Percentiles rank a stretch among this genome's conserved stretches.
Evolutionary conservation across 2,329 filamentous ascomycete species (phyloP).

Genomic region (Piedraia hortae): DNA sequence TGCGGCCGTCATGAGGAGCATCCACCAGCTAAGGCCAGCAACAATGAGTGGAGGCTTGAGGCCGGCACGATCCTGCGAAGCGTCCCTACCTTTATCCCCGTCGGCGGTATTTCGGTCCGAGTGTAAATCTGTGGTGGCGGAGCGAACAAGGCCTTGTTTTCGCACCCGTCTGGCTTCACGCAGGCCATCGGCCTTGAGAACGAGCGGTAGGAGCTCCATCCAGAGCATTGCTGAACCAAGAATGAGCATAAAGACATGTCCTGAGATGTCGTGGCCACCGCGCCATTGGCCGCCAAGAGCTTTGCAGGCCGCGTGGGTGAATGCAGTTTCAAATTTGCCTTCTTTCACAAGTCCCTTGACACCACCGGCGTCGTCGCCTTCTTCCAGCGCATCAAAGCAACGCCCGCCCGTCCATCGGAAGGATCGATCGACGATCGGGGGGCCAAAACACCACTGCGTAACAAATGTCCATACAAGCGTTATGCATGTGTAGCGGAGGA

Average conservation of each 20-base stretch:
- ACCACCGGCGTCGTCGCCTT: slow-evolving; percentile 1
- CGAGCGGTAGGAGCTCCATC: slow-evolving; percentile 45
- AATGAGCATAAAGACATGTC: slow-evolving; percentile 80
- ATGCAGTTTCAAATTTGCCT: slow-evolving; percentile 19
- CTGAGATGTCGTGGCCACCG: slow-evolving; percentile 89
- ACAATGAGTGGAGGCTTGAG: slow-evolving; percentile 30
- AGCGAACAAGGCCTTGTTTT: slow-evolving; percentile 36
- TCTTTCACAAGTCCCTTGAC: slow-evolving; percentile 9
- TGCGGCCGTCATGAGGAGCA: slow-evolving; percentile 93
- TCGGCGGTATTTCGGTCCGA: slow-evolving; percentile 15
- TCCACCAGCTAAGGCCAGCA: slow-evolving; percentile 57
- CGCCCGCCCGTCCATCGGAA: slow-evolving; percentile 72
- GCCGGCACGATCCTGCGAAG: slow-evolving; percentile 16
- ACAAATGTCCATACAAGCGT: slow-evolving; percentile 61
- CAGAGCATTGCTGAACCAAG: slow-evolving; percentile 56
- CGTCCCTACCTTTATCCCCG: slow-evolving; percentile 17
- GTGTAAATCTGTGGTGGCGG: slow-evolving; percentile 16
- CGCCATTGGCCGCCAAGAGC: slow-evolving; percentile 57
- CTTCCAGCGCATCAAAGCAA: slow-evolving; percentile 27
- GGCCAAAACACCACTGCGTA: slow-evolving; percentile 93
- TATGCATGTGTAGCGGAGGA: slow-evolving; percentile 39
- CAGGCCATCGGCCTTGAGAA: slow-evolving; percentile 21
- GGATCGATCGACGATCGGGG: slow-evolving; percentile 64
- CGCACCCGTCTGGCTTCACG: slow-evolving; percentile 38
- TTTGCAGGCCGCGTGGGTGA: slow-evolving; percentile 60